A percentile compares a stretch with the other conserved stretches of the same genome.
Evolutionary conservation across 768 basidiomycete genomes (phyloP).

Genomic region (Auriscalpium microsporum): DNA sequence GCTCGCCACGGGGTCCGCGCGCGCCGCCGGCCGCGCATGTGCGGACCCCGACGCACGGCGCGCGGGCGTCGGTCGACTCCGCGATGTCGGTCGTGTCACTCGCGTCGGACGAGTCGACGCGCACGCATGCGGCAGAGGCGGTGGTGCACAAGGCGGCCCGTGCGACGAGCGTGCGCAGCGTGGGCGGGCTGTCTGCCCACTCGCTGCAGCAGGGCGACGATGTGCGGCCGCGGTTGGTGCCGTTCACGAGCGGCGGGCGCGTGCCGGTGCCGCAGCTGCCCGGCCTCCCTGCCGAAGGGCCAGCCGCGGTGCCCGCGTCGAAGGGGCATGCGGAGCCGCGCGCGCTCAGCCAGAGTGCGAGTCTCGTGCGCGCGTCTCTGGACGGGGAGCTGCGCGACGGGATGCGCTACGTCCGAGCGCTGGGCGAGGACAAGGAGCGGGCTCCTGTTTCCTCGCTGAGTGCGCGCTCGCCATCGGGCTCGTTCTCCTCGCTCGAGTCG

Average conservation of each 20-base stretch:
- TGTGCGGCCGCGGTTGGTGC: constrained; percentile 54
- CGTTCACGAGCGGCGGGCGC: constrained; percentile 59
- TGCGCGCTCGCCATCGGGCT: constrained; percentile 30
- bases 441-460: constrained; percentile 8
- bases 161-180: constrained; percentile 45
- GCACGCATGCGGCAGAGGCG: constrained; percentile 34
- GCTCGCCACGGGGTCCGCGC: constrained; percentile 30
- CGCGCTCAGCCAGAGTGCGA: constrained; percentile 58
- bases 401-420: constrained; percentile 59
- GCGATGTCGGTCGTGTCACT: constrained; percentile 21
- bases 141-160: constrained; percentile 41
- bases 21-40: constrained; percentile 25
- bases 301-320: background rate
- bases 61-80: constrained; percentile 16
- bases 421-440: constrained; percentile 43
- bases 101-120: constrained; percentile 24
- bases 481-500: constrained; percentile 57
- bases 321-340: constrained; percentile 16
- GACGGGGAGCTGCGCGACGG: constrained; percentile 57
- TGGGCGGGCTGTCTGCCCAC: constrained; percentile 28
- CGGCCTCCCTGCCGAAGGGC: constrained; percentile 6
- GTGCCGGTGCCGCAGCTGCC: constrained; percentile 52
- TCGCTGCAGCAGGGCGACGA: constrained; percentile 19
- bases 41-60: constrained; percentile 16
- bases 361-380: constrained; percentile 36